phyloP scores from a whole-genome alignment of 2,329 filamentous ascomycete species.

The Thyridium curvatum region DNA sequence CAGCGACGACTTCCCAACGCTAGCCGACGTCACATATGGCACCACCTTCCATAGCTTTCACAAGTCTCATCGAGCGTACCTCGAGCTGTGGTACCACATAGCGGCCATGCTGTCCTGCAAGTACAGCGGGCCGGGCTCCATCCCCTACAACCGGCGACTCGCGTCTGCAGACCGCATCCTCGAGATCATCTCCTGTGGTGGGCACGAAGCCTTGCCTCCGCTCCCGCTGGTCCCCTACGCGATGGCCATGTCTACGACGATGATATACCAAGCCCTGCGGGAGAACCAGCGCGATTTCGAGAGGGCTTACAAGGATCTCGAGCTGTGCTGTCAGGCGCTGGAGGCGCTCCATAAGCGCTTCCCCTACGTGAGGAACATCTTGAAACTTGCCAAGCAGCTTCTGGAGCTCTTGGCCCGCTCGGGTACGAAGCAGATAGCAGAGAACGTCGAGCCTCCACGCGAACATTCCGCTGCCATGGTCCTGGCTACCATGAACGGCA shows the following conservation, averaged over 20 bases:
- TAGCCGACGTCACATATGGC: slow-evolving; percentile 2
- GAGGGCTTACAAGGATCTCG: slow-evolving; percentile 5
- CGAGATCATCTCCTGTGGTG: slow-evolving; percentile 4
- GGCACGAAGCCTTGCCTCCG: slow-evolving; percentile 7
- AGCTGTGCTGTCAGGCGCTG: slow-evolving; percentile 7
- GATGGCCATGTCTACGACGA: slow-evolving; percentile 12
- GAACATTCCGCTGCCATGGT: slow-evolving; percentile 1
- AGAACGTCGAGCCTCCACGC: no score
- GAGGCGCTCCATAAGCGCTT: slow-evolving; percentile 5
- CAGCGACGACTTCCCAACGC: slow-evolving; percentile 6
- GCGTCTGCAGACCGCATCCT: slow-evolving; percentile 9
- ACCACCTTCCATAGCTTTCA: slow-evolving; percentile 5
- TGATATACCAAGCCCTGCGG: slow-evolving; percentile 11
- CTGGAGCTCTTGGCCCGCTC: no score
- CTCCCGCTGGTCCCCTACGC: slow-evolving; percentile 12
- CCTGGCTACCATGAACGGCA: background rate
- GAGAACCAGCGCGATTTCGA: slow-evolving; percentile 6
- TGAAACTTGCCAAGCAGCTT: slow-evolving; percentile 4
- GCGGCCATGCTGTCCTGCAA: slow-evolving; percentile 14
- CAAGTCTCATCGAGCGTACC: slow-evolving; percentile 9
- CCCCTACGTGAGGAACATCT: slow-evolving; percentile 9
- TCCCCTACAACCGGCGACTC: slow-evolving; percentile 9
- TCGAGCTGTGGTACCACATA: slow-evolving; percentile 14
- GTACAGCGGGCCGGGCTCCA: slow-evolving; percentile 11
- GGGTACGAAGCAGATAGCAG: no score